Evolutionary conservation across 495 filamentous ascomycete species (phyloP).

Genomic region (Aspergillus saccharolyticus): DNA sequence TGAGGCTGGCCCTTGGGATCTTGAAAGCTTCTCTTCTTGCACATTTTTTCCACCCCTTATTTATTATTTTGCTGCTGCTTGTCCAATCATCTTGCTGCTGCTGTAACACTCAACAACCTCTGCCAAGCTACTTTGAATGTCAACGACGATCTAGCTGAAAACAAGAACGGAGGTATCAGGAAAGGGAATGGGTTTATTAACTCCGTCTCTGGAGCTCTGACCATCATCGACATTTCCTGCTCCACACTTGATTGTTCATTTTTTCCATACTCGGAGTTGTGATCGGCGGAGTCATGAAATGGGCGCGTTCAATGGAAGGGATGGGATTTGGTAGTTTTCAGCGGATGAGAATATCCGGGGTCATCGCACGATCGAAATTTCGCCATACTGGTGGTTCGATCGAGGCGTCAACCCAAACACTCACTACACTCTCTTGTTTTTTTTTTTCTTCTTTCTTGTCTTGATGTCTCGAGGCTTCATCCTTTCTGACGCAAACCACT

Average conservation of each 20-base stretch:
- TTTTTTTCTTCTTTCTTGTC: conserved; percentile 8
- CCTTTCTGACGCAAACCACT: conserved; percentile 24
- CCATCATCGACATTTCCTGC: not conserved
- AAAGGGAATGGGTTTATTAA: conserved; percentile 3
- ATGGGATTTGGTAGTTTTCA: conserved; percentile 22
- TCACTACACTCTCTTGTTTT: conserved; percentile 5
- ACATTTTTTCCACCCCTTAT: conserved; percentile 28
- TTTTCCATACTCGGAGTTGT: conserved; percentile 21
- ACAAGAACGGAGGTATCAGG: not conserved
- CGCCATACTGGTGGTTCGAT: not conserved
- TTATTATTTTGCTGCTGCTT: conserved; percentile 15
- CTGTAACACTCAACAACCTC: conserved; percentile 11
- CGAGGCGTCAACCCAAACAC: not conserved
- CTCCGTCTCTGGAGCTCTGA: not conserved
- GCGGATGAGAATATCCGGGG: conserved; percentile 14
- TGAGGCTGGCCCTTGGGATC: conserved; percentile 26
- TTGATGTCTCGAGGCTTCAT: conserved; percentile 16
- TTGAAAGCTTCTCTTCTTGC: conserved; percentile 31
- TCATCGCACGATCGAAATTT: conserved; percentile 6
- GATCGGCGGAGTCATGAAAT: conserved; percentile 19
- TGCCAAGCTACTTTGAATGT: not conserved
- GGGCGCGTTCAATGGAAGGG: conserved; percentile 18
- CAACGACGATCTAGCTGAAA: conserved; percentile 4
- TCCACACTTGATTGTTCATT: conserved; percentile 18
- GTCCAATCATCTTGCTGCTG: conserved; percentile 12